A percentile compares a stretch with the other conserved stretches of the same genome.
Conservation (phyloP, 2,329 filamentous ascomycete species). For the Sclerotinia trifoliorum region DNA sequence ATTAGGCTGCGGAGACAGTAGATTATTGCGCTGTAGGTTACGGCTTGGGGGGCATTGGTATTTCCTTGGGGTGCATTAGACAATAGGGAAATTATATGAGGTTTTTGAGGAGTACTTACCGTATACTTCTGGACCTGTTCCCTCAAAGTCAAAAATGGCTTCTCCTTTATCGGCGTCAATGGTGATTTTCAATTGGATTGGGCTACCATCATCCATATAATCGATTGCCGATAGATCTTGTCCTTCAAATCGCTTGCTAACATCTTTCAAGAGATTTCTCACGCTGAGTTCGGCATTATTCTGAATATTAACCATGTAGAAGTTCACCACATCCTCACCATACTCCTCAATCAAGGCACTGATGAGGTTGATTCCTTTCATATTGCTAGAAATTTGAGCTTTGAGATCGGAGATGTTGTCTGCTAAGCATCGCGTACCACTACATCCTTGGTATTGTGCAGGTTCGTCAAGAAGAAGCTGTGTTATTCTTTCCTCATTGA, state of each 20-base stretch:
- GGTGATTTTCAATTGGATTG: constrained; percentile 70
- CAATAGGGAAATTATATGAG: background rate
- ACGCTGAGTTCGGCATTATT: constrained; percentile 77
- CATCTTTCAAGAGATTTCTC: constrained; percentile 67
- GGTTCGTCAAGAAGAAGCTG: constrained; percentile 72
- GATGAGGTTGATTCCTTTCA: constrained; percentile 80
- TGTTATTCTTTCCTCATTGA: constrained; percentile 74
- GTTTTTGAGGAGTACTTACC: constrained; percentile 45
- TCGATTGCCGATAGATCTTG: constrained; percentile 72
- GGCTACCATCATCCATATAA: constrained; percentile 84
- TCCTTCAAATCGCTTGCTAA: constrained; percentile 67
- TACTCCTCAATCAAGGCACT: constrained; percentile 74
- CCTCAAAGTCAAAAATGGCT: constrained; percentile 74
- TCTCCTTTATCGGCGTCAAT: constrained; percentile 74
- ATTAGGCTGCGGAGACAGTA: constrained; percentile 82
- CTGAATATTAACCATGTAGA: constrained; percentile 83
- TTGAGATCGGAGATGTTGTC: constrained; percentile 87
- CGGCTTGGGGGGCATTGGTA: constrained; percentile 77
- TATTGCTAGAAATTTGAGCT: constrained; percentile 83
- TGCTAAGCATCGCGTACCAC: constrained; percentile 72
- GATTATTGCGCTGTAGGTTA: constrained; percentile 81
- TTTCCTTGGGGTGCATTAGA: constrained; percentile 49
- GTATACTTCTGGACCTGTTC: constrained; percentile 77
- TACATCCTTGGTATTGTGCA: constrained; percentile 71
- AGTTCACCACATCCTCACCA: constrained; percentile 71